phyloP scores from a whole-genome alignment of 2,329 filamentous ascomycete genomes.

The Aspergillus amoenus region DNA sequence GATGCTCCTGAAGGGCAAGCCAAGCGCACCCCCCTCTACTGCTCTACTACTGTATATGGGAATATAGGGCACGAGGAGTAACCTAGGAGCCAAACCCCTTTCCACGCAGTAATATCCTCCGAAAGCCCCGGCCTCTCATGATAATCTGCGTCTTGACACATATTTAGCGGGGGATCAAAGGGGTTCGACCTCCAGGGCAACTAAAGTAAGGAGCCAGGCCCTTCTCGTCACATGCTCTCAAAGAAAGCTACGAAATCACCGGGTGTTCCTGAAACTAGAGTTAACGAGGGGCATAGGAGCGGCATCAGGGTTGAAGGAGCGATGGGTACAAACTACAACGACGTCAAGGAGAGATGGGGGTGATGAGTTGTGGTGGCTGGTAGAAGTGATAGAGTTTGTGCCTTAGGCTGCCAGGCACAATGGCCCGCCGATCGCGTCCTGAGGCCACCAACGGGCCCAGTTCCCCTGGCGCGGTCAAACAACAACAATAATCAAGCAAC shows the following conservation, averaged over 20 bases:
- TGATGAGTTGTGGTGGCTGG: too few relatives aligned
- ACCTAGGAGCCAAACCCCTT: not conserved
- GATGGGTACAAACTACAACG: not conserved
- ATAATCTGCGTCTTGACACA: not conserved
- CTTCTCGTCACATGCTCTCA: not conserved
- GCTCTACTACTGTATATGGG: not conserved
- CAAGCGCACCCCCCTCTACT: constrained; percentile 4
- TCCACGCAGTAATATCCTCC: not conserved
- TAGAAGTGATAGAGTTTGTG: not conserved
- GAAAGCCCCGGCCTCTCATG: not conserved
- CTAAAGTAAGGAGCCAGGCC: not conserved
- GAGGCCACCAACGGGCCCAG: constrained; percentile 12
- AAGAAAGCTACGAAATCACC: not conserved
- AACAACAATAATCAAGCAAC: constrained; percentile 15
- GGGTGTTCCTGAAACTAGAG: not conserved
- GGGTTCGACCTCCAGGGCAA: not conserved
- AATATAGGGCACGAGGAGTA: not conserved
- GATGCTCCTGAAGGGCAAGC: not conserved
- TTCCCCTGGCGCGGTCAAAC: constrained; percentile 17
- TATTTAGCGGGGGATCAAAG: not conserved
- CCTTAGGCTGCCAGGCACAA: constrained; percentile 13
- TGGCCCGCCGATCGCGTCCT: constrained; percentile 10
- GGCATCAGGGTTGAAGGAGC: not conserved
- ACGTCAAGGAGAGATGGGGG: not conserved
- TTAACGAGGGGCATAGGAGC: not conserved